These are phyloP conservation scores for Sarcodon aspratus DNA, from an alignment of 768 basidiomycete genomes.

Conservation along the genomic window DNA sequence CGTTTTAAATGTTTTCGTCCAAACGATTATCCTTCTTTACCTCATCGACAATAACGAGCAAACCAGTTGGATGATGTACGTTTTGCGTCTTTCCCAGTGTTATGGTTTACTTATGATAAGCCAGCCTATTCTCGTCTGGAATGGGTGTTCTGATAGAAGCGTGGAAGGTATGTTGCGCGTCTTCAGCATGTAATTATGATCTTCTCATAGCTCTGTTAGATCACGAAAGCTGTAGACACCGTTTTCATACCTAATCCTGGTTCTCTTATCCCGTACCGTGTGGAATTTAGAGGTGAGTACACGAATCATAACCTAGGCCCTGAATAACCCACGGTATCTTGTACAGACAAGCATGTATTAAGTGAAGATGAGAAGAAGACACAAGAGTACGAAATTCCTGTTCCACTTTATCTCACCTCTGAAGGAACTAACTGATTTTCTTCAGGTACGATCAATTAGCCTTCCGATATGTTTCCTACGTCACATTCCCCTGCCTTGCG, in stretches of 20 bases:
- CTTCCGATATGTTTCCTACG: slow-evolving; percentile 90
- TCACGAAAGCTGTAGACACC: slow-evolving; percentile 88
- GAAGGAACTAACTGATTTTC: neutral
- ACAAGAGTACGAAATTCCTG: slow-evolving; percentile 60
- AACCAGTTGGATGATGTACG: slow-evolving; percentile 88
- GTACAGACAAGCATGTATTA: slow-evolving; percentile 84
- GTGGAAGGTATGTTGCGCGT: slow-evolving; percentile 61
- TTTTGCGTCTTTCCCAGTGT: neutral
- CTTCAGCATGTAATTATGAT: neutral
- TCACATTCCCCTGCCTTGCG: slow-evolving; percentile 69
- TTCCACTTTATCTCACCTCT: neutral
- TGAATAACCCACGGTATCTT: slow-evolving; percentile 4
- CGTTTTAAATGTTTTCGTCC: slow-evolving; percentile 90
- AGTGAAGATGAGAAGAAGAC: slow-evolving; percentile 96
- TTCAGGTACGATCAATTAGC: slow-evolving; percentile 81
- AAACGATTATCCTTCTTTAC: slow-evolving; percentile 81
- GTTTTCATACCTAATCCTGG: slow-evolving; percentile 51
- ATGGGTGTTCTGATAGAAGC: slow-evolving; percentile 79
- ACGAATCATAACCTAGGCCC: slow-evolving; percentile 6
- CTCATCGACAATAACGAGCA: slow-evolving; percentile 92
- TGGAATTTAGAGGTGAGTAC: slow-evolving; percentile 68
- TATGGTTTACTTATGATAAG: neutral
- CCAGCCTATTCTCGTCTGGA: slow-evolving; percentile 63
- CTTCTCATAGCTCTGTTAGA: slow-evolving; percentile 26
- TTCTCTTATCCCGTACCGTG: slow-evolving; percentile 61